These are phyloP conservation scores for Thalassiosira hispida DNA, from an alignment of 352 stramenopile species.

Conservation along the genomic window DNA sequence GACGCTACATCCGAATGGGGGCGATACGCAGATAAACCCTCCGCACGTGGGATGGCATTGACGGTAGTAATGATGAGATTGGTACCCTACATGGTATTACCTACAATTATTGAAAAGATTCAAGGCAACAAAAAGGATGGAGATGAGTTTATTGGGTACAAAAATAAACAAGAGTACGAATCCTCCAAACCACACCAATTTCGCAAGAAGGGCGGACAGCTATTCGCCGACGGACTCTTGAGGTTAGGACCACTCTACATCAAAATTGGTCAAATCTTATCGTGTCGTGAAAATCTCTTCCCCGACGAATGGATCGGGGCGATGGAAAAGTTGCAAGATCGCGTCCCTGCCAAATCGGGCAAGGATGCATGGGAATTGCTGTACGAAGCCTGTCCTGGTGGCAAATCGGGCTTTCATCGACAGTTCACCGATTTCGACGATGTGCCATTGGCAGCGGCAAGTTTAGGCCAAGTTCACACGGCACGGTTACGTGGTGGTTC, in stretches of 20 bases:
- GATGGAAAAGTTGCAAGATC: slow-evolving; percentile 81
- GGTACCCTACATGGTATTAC: slow-evolving; percentile 39
- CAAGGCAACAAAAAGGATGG: slow-evolving; percentile 22
- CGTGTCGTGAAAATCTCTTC: slow-evolving; percentile 76
- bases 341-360: slow-evolving; percentile 71
- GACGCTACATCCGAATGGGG: slow-evolving; percentile 82
- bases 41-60: slow-evolving; percentile 64
- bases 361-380: slow-evolving; percentile 70
- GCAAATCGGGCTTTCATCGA: slow-evolving; percentile 63
- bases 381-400: slow-evolving; percentile 59
- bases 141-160: slow-evolving; percentile 17
- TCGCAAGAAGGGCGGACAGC: slow-evolving; percentile 39
- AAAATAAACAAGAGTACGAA: slow-evolving; percentile 30
- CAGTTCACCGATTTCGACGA: slow-evolving; percentile 86
- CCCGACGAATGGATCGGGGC: slow-evolving; percentile 74
- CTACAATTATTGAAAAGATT: slow-evolving; percentile 41
- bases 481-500: slow-evolving; percentile 65
- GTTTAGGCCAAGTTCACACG: slow-evolving; percentile 88
- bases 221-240: slow-evolving; percentile 71
- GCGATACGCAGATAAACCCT: slow-evolving; percentile 73
- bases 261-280: slow-evolving; percentile 87
- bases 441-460: slow-evolving; percentile 86
- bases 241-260: slow-evolving; percentile 82
- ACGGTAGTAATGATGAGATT: slow-evolving; percentile 55
- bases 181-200: slow-evolving; percentile 34